These are phyloP conservation scores for Magnaporthiopsis rhizophila DNA, from an alignment of 2,329 filamentous ascomycete species.

Conservation along the genomic window DNA sequence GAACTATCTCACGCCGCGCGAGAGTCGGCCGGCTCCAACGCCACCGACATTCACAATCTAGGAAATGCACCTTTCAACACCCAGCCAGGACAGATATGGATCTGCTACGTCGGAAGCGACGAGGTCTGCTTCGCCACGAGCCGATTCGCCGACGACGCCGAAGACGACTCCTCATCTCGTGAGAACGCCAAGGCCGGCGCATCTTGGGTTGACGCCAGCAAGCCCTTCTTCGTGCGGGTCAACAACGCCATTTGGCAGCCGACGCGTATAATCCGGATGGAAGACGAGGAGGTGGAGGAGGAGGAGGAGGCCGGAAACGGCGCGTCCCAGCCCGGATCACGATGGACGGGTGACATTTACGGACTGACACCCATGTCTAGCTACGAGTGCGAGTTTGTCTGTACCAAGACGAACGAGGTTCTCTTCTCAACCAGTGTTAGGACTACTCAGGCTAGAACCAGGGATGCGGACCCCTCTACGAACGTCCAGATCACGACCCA, in stretches of 20 bases:
- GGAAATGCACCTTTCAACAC: conserved; percentile 66
- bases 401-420: conserved; percentile 55
- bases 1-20: conserved; percentile 71
- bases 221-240: conserved; percentile 71
- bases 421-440: conserved; percentile 66
- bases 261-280: conserved; percentile 51
- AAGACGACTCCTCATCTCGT: conserved; percentile 20
- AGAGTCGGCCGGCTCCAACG: conserved; percentile 66
- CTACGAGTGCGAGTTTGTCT: conserved; percentile 72
- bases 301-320: conserved; percentile 21
- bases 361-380: conserved; percentile 63
- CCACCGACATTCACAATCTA: conserved; percentile 69
- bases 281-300: conserved; percentile 25
- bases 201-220: conserved; percentile 55
- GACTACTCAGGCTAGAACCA: conserved; percentile 46
- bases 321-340: conserved; percentile 28
- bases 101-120: conserved; percentile 70
- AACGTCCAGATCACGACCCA: conserved; percentile 14
- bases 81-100: conserved; percentile 68
- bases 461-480: conserved; percentile 25
- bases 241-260: conserved; percentile 77
- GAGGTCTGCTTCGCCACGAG: conserved; percentile 71
- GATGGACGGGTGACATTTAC: conserved; percentile 66
- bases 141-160: conserved; percentile 44
- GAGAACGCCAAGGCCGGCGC: conserved; percentile 25